Evolutionary conservation across 495 filamentous ascomycete species (phyloP).

Genomic region (Aspergillus cavernicola): DNA sequence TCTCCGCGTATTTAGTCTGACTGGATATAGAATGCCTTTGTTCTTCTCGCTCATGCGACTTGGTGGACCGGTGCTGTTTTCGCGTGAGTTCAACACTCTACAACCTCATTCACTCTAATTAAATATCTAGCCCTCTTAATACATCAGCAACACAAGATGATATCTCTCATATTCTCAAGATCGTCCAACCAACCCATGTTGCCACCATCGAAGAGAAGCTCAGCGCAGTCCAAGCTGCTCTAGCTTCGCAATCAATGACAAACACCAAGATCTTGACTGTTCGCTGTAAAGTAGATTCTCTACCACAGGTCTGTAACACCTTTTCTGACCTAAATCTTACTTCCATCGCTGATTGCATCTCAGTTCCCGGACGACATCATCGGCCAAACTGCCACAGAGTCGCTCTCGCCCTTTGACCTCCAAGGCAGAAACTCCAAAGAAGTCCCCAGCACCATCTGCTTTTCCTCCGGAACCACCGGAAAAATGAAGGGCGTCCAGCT

Average conservation of each 20-base stretch:
- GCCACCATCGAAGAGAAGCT: slow-evolving; percentile 1
- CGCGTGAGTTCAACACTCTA: background rate
- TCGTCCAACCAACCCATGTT: slow-evolving; percentile 1
- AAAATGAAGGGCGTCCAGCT: slow-evolving; percentile 7
- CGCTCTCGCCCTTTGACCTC: background rate
- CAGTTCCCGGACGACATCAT: slow-evolving; percentile 2
- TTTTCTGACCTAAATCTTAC: background rate
- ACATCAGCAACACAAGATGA: background rate
- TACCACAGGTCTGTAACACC: background rate
- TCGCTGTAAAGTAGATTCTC: background rate
- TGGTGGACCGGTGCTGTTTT: slow-evolving; percentile 5
- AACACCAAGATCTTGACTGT: background rate
- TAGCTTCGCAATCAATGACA: background rate
- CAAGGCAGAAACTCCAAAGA: slow-evolving; percentile 2
- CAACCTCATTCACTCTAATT: background rate
- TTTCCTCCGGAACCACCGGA: slow-evolving; percentile 3
- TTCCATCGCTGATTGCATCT: background rate
- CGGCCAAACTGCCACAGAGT: background rate
- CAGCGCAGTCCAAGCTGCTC: background rate
- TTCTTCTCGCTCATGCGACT: slow-evolving; percentile 5
- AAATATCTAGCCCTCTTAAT: background rate
- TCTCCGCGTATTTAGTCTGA: background rate
- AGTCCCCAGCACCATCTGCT: slow-evolving; percentile 5
- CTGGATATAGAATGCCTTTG: slow-evolving; percentile 2
- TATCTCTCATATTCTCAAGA: background rate